Percentiles rank a stretch among this genome's conserved stretches.
Evolutionary conservation across 2,329 filamentous ascomycete species (phyloP).

Genomic region (Cercospora sesami): DNA sequence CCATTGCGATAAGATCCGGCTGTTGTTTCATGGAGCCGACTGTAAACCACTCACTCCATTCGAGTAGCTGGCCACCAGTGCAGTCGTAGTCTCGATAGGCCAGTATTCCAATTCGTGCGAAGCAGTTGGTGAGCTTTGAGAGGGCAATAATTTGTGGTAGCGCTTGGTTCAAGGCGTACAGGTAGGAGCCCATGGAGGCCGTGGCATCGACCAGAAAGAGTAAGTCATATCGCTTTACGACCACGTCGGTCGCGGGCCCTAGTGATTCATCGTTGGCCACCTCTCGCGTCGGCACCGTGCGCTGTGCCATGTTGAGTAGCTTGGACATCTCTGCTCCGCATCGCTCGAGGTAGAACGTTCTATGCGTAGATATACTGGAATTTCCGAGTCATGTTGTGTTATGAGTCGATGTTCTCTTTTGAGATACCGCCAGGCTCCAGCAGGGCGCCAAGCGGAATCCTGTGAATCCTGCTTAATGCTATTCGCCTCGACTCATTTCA

Average conservation of each 20-base stretch:
- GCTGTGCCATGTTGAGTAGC: background rate
- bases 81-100: constrained; percentile 23
- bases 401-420: constrained; percentile 4
- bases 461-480: background rate
- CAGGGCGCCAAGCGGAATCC: background rate
- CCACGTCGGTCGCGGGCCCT: background rate
- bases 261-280: background rate
- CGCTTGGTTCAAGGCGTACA: constrained; percentile 16
- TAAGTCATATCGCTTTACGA: constrained; percentile 11
- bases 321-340: background rate
- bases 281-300: background rate
- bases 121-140: constrained; percentile 20
- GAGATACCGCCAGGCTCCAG: background rate
- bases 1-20: constrained; percentile 14
- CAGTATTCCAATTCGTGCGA: constrained; percentile 18
- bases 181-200: constrained; percentile 18
- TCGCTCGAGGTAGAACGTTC: background rate
- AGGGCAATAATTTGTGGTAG: constrained; percentile 23
- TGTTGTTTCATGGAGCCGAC: background rate
- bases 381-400: background rate
- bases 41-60: constrained; percentile 20
- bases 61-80: constrained; percentile 1
- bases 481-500: background rate
- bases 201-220: constrained; percentile 25
- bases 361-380: background rate